Conservation (phyloP, 2,329 filamentous ascomycete species). For the Aspergillus sp. region DNA sequence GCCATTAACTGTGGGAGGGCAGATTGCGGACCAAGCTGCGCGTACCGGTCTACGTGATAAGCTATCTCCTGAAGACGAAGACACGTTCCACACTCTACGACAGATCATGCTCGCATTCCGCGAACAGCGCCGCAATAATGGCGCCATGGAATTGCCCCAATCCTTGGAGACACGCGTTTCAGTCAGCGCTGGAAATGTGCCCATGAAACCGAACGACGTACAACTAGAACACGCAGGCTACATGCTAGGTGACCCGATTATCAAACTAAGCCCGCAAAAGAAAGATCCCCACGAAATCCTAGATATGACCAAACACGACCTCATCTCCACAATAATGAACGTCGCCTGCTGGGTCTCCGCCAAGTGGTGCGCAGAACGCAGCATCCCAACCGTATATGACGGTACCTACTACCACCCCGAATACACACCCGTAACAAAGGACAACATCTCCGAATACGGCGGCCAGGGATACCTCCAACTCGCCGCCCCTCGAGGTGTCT, state of each 20-base stretch:
- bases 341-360: conserved; percentile 46
- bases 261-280: conserved; percentile 31
- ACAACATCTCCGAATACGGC: conserved; percentile 44
- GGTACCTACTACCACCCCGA: conserved; percentile 41
- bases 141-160: conserved; percentile 36
- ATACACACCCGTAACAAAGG: conserved; percentile 39
- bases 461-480: conserved; percentile 38
- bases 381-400: conserved; percentile 37
- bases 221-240: conserved; percentile 32
- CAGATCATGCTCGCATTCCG: conserved; percentile 42
- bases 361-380: conserved; percentile 36
- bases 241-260: conserved; percentile 44
- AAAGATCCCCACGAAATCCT: conserved; percentile 38
- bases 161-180: conserved; percentile 21
- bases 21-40: conserved; percentile 19
- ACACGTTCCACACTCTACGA: conserved; percentile 35
- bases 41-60: conserved; percentile 25
- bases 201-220: conserved; percentile 28
- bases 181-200: conserved; percentile 25
- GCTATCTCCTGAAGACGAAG: conserved; percentile 34
- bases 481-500: conserved; percentile 39
- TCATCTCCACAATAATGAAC: conserved; percentile 55
- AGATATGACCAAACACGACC: conserved; percentile 38
- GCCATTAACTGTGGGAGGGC: conserved; percentile 33
- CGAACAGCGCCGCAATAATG: conserved; percentile 36